A percentile compares a stretch with the other conserved stretches of the same genome.
Evolutionary conservation across 2,329 filamentous ascomycete genomes (phyloP).

Genomic region (Fusarium solani-melongenae): DNA sequence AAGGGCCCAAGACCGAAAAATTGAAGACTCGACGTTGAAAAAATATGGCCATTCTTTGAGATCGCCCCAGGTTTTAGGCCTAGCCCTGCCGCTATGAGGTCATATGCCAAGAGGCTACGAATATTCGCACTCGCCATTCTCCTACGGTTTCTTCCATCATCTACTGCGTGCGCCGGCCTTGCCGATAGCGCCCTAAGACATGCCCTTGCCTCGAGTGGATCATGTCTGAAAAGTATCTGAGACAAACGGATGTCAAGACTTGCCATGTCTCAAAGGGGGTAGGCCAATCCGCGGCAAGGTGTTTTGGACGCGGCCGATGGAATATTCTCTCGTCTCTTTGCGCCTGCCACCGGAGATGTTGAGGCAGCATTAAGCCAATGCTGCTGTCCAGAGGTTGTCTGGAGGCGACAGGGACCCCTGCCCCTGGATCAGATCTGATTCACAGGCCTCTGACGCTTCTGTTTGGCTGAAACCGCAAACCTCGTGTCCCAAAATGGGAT

Average conservation of each 20-base stretch:
- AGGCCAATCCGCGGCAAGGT: neutral
- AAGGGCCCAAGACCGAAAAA: neutral
- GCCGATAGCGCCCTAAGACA: slow-evolving; percentile 14
- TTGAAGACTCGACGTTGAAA: slow-evolving; percentile 11
- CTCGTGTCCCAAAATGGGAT: slow-evolving; percentile 50
- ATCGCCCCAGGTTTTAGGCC: slow-evolving; percentile 39
- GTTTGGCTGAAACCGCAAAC: slow-evolving; percentile 39
- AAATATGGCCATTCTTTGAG: slow-evolving; percentile 14
- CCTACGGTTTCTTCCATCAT: neutral
- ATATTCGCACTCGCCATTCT: neutral
- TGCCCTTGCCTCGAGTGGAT: slow-evolving; percentile 6
- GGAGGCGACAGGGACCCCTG: slow-evolving; percentile 19
- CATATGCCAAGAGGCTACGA: slow-evolving; percentile 28
- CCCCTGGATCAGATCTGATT: slow-evolving; percentile 39
- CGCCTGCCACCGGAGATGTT: slow-evolving; percentile 6
- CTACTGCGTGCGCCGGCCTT: slow-evolving; percentile 9
- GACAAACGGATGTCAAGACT: slow-evolving; percentile 1
- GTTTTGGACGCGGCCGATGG: neutral
- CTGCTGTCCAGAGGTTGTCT: slow-evolving; percentile 4
- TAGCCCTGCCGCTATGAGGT: slow-evolving; percentile 37
- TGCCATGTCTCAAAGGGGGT: slow-evolving; percentile 1
- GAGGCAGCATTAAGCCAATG: slow-evolving; percentile 3
- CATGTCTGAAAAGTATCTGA: slow-evolving; percentile 5
- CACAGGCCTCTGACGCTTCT: slow-evolving; percentile 30
- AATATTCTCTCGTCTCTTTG: neutral